A percentile compares a stretch with the other conserved stretches of the same genome.
These are phyloP conservation scores for Candida pseudocylindracea DNA, from an alignment of 1,139 yeast genomes.

Conservation along the genomic window DNA sequence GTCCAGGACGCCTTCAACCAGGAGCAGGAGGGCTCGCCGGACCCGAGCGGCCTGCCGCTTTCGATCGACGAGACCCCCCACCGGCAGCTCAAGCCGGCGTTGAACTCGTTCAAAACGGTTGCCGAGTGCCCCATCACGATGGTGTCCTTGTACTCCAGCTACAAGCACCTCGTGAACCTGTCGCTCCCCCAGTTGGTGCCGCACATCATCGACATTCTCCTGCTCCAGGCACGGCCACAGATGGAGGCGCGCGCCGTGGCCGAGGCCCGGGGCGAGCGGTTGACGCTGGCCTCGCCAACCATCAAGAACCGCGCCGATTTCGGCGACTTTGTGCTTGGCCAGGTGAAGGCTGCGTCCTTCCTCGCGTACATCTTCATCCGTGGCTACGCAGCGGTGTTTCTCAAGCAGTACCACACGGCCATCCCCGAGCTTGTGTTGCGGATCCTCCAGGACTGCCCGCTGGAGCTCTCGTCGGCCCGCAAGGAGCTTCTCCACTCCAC, in stretches of 20 bases:
- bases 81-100: slow-evolving; percentile 28
- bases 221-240: slow-evolving; percentile 32
- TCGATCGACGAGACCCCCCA: slow-evolving; percentile 14
- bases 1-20: slow-evolving; percentile 35
- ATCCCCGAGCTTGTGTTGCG: slow-evolving; percentile 82
- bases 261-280: slow-evolving; percentile 40
- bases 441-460: slow-evolving; percentile 84
- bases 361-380: slow-evolving; percentile 81
- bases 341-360: slow-evolving; percentile 91
- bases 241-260: slow-evolving; percentile 16
- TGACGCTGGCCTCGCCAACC: slow-evolving; percentile 31
- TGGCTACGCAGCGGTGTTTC: slow-evolving; percentile 48
- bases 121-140: slow-evolving; percentile 96
- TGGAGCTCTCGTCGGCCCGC: slow-evolving; percentile 83
- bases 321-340: slow-evolving; percentile 85
- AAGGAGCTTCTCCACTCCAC: slow-evolving; percentile 89
- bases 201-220: slow-evolving; percentile 51
- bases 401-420: slow-evolving; percentile 39
- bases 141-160: slow-evolving; percentile 77
- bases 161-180: slow-evolving; percentile 50
- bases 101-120: slow-evolving; percentile 71
- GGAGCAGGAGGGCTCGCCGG: not conserved
- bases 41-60: slow-evolving; percentile 13
- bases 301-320: slow-evolving; percentile 61
- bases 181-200: slow-evolving; percentile 68